Percentiles rank a stretch among this genome's conserved stretches.
These are phyloP conservation scores for Podaxis sp. DNA, from an alignment of 768 basidiomycete genomes.

Conservation along the genomic window DNA sequence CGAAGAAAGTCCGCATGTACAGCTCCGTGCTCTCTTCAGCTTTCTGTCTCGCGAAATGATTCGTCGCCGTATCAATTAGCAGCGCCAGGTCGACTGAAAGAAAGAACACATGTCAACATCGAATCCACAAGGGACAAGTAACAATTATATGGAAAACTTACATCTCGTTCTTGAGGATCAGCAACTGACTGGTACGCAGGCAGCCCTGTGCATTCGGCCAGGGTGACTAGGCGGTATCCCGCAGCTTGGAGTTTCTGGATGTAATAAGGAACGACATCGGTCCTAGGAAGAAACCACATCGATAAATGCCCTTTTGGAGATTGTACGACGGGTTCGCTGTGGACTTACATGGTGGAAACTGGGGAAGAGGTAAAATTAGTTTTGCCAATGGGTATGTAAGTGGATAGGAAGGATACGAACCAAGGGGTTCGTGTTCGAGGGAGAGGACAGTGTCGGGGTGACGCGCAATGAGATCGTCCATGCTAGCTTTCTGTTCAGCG, in stretches of 20 bases:
- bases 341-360: slow-evolving; percentile 22
- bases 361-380: not conserved
- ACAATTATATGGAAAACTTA: slow-evolving; percentile 16
- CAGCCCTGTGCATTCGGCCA: slow-evolving; percentile 38
- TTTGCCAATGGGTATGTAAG: not conserved
- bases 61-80: not conserved
- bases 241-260: slow-evolving; percentile 31
- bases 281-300: slow-evolving; percentile 14
- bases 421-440: slow-evolving; percentile 35
- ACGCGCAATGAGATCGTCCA: slow-evolving; percentile 20
- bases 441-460: slow-evolving; percentile 33
- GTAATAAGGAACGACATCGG: slow-evolving; percentile 33
- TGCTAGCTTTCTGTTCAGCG: slow-evolving; percentile 23
- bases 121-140: not conserved
- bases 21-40: not conserved
- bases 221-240: slow-evolving; percentile 38
- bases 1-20: not conserved
- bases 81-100: slow-evolving; percentile 5
- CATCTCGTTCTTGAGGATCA: slow-evolving; percentile 24
- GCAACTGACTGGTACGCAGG: slow-evolving; percentile 31
- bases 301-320: not conserved
- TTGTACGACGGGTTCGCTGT: not conserved
- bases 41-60: not conserved
- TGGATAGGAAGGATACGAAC: slow-evolving; percentile 16
- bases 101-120: not conserved